Conservation (phyloP, 495 filamentous ascomycete species). For the Peziza echinospora region DNA sequence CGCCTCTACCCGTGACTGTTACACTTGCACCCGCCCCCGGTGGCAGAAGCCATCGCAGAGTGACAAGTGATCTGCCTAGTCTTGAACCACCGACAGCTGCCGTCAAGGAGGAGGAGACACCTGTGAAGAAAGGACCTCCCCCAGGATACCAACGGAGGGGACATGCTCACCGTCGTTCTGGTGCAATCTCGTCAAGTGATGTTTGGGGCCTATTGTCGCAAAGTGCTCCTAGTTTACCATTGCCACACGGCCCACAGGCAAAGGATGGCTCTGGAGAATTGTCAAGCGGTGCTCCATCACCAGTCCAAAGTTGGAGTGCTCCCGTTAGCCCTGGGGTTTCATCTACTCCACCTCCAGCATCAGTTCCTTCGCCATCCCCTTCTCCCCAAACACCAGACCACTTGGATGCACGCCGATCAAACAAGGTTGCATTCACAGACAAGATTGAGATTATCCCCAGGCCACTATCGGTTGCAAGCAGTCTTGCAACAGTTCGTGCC, state of each 20-base stretch:
- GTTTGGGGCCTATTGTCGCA: conserved; percentile 19
- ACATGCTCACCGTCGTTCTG: conserved; percentile 19
- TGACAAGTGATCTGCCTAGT: neutral
- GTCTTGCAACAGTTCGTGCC: conserved; percentile 1
- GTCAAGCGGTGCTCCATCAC: conserved; percentile 9
- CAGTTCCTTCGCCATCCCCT: conserved; percentile 10
- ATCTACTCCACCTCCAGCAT: conserved; percentile 5
- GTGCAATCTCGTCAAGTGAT: conserved; percentile 19
- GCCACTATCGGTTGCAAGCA: conserved; percentile 7
- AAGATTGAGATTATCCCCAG: conserved; percentile 14
- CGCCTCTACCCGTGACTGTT: neutral
- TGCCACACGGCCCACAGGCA: neutral
- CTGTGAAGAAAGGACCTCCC: neutral
- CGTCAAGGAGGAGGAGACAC: neutral
- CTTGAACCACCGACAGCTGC: neutral
- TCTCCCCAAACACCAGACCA: neutral
- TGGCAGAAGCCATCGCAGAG: neutral
- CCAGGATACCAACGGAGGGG: conserved; percentile 9
- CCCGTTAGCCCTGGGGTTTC: conserved; percentile 11
- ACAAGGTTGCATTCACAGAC: conserved; percentile 16
- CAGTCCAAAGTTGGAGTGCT: conserved; percentile 14
- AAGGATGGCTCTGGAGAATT: conserved; percentile 5
- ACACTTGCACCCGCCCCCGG: neutral
- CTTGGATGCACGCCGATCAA: conserved; percentile 5
- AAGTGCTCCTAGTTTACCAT: conserved; percentile 6